Evolutionary conservation across 163 green algal genomes (phyloP), one percentile per base, ranked within the genome.

Genomic region (Chloromonas sp.): DNA sequence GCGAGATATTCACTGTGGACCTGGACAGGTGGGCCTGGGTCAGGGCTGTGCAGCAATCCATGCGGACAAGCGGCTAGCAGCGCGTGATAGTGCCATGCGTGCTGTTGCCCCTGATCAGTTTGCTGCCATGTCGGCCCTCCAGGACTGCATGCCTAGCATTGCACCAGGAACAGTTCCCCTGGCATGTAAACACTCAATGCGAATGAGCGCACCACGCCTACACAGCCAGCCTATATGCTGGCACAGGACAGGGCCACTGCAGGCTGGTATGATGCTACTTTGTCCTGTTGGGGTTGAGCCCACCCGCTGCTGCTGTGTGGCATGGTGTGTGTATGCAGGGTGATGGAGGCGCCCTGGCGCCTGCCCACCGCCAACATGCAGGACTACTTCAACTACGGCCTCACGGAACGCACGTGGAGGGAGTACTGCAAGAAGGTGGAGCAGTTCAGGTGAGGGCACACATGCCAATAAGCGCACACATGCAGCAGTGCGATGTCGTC

Each of bases 351-450:
- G 1, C 89, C 91, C 0, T 98, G 94, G 94, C 85, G 91, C 80
- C 71, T 89, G 11, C 93, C 94, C 36, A 93, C 87, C 62, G 94
- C 94, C 60, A 95, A 98, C 85, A 85, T 91, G 36, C 88, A 83
- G 1, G 96, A 98, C 86, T 99, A 95, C 90, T 99, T 99, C 92
- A 99, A 99, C 89, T 99, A 98, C 86, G 95, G 92, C 76, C 87
- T 98, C 62, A 96, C 92, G 61, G 92, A 96, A 85, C 81, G 82
- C 13, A 91, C 82, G 1, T 99, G 97, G 97, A 91, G 93, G 60
- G 86, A 95, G n/a, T 99, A 99, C 91, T 89, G 86, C 81, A 85
- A 82, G 14, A 83, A 89, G 0, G 87, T 98, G 5, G 79, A 92
- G 83, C 82, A 82, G 60, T 85, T 81, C 84, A 60, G 66, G 71